Conservation (phyloP, 1,284 basidiomycete species). For the Thelephora terrestris region DNA sequence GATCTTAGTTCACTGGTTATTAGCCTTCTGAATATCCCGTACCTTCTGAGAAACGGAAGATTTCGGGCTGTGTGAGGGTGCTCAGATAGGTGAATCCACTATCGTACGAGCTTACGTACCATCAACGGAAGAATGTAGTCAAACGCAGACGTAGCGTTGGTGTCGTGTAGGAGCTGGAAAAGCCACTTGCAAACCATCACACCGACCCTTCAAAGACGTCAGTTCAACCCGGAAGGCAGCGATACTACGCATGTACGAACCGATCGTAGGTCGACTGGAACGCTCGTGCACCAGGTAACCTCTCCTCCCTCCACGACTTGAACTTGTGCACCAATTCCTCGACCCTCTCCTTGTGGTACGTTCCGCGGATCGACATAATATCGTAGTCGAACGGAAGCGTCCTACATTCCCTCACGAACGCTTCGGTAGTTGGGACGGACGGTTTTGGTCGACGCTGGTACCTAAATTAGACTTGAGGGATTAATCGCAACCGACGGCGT, state of each 20-base stretch:
- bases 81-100: background rate
- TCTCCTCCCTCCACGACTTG: conserved; percentile 55
- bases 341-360: conserved; percentile 51
- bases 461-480: conserved; percentile 1
- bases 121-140: conserved; percentile 75
- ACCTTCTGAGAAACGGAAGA: conserved; percentile 67
- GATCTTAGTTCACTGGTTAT: conserved; percentile 1
- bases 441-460: conserved; percentile 56
- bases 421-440: conserved; percentile 57
- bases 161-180: conserved; percentile 61
- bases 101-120: conserved; percentile 28
- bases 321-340: conserved; percentile 52
- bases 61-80: conserved; percentile 41
- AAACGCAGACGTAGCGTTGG: conserved; percentile 65
- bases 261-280: conserved; percentile 79
- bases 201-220: conserved; percentile 35
- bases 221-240: background rate
- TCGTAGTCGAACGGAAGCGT: conserved; percentile 48
- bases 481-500: conserved; percentile 9
- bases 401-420: conserved; percentile 65
- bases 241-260: conserved; percentile 23
- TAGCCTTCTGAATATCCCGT: conserved; percentile 5
- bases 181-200: conserved; percentile 69
- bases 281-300: conserved; percentile 64
- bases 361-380: conserved; percentile 70